phyloP scores from a whole-genome alignment of 371 early-diverging fungal species.

The Rhizopus sp. region DNA sequence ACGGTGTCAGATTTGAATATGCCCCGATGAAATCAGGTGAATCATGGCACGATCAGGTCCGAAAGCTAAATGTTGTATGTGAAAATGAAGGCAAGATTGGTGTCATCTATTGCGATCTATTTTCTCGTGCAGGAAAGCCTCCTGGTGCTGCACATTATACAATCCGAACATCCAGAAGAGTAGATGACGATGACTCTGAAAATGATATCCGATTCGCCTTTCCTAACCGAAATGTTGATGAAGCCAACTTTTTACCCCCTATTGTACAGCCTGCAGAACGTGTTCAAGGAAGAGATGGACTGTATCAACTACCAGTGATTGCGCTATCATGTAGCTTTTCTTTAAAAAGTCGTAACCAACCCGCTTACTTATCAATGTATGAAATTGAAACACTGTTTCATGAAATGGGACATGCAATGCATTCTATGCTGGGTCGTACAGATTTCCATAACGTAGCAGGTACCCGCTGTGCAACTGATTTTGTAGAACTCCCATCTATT shows the following conservation, averaged over 20 bases:
- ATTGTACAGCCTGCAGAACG: slow-evolving; percentile 19
- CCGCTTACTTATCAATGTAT: slow-evolving; percentile 60
- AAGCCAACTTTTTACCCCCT: slow-evolving; percentile 32
- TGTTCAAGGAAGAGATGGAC: slow-evolving; percentile 49
- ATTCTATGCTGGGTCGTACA: slow-evolving; percentile 93
- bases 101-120: slow-evolving; percentile 92
- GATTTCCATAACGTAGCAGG: slow-evolving; percentile 94
- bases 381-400: slow-evolving; percentile 97
- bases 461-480: slow-evolving; percentile 93
- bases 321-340: slow-evolving; percentile 78
- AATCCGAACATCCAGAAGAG: slow-evolving; percentile 84
- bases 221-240: slow-evolving; percentile 32
- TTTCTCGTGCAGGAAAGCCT: slow-evolving; percentile 73
- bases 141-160: slow-evolving; percentile 95
- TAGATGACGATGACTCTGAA: slow-evolving; percentile 78
- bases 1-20: slow-evolving; percentile 83
- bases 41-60: slow-evolving; percentile 88
- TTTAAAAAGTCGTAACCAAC: slow-evolving; percentile 17
- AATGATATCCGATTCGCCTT: slow-evolving; percentile 46
- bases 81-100: slow-evolving; percentile 85
- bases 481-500: slow-evolving; percentile 96
- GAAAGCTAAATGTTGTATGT: slow-evolving; percentile 84
- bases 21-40: slow-evolving; percentile 67
- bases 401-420: slow-evolving; percentile 99
- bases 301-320: slow-evolving; percentile 76